A percentile compares a stretch with the other conserved stretches of the same genome.
These are phyloP conservation scores for Tetracladium marchalianum DNA, from an alignment of 495 filamentous ascomycete genomes.

Conservation along the genomic window DNA sequence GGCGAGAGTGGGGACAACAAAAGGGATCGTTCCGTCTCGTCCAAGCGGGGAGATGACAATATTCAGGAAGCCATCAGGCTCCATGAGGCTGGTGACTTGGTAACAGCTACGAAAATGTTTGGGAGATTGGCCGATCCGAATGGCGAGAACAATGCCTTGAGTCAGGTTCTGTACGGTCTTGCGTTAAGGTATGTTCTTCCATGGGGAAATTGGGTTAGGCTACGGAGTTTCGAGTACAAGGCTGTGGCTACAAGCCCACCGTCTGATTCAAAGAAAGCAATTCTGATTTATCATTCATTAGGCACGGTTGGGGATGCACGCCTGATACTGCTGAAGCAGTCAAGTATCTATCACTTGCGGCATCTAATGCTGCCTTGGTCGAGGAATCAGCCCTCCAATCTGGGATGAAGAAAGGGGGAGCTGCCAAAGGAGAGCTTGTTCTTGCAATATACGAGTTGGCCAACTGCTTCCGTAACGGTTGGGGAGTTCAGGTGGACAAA, in stretches of 20 bases:
- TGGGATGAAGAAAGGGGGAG: conserved; percentile 84
- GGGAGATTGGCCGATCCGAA: conserved; percentile 75
- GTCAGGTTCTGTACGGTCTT: conserved; percentile 93
- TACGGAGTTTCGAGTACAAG: neutral
- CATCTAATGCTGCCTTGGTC: conserved; percentile 80
- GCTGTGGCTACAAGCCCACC: neutral
- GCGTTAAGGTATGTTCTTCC: conserved; percentile 61
- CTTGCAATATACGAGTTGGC: conserved; percentile 92
- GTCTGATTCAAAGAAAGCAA: neutral
- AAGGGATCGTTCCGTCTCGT: conserved; percentile 27
- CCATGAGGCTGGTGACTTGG: conserved; percentile 73
- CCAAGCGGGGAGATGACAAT: conserved; percentile 53
- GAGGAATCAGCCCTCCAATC: conserved; percentile 75
- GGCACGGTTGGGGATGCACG: conserved; percentile 88
- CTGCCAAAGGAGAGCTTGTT: conserved; percentile 95
- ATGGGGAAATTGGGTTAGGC: neutral
- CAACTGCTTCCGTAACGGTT: conserved; percentile 93
- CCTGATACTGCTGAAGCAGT: conserved; percentile 65
- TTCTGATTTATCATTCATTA: conserved; percentile 23
- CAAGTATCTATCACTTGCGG: conserved; percentile 75
- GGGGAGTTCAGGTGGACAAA: conserved; percentile 85
- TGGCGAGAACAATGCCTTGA: conserved; percentile 82
- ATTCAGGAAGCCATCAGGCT: conserved; percentile 95
- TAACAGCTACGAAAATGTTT: conserved; percentile 76
- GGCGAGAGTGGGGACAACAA: conserved; percentile 4